A percentile compares a stretch with the other conserved stretches of the same genome.
Conservation (phyloP, 345 rosid genomes). For the Sisymbrium altissimum region DNA sequence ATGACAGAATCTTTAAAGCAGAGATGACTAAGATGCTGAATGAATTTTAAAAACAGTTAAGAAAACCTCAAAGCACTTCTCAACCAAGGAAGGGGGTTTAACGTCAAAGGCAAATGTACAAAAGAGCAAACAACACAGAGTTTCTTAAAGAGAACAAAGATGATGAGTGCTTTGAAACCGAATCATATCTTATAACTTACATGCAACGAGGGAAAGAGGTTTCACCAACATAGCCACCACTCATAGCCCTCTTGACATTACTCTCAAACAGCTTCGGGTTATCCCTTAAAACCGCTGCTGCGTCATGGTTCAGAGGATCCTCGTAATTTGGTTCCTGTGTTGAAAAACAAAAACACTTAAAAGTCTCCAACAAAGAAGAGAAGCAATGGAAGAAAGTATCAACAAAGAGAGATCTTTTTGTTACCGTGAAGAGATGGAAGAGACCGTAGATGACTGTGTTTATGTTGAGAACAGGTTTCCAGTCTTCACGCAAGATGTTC, state of each 20-base stretch:
- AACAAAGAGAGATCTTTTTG: not conserved
- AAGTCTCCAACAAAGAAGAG: not conserved
- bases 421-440: conserved; percentile 92
- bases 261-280: conserved; percentile 64
- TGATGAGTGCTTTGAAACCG: not conserved
- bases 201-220: conserved; percentile 63
- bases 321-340: conserved; percentile 83
- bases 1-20: not conserved
- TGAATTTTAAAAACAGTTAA: too few species aligned
- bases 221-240: conserved; percentile 73
- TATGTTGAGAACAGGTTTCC: conserved; percentile 97
- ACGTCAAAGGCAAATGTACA: conserved; percentile 13
- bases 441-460: conserved; percentile 89
- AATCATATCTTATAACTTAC: conserved; percentile 22
- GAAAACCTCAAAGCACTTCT: too few species aligned
- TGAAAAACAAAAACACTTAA: not conserved
- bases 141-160: not conserved
- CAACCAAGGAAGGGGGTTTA: too few species aligned
- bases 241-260: conserved; percentile 69
- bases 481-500: conserved; percentile 90
- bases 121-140: not conserved
- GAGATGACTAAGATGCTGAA: too few species aligned
- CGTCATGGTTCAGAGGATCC: conserved; percentile 95
- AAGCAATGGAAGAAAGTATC: not conserved
- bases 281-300: conserved; percentile 84